These are phyloP conservation scores for Metroxylon sagu DNA, from an alignment of 176 grass and related monocot genomes.

Conservation along the genomic window DNA sequence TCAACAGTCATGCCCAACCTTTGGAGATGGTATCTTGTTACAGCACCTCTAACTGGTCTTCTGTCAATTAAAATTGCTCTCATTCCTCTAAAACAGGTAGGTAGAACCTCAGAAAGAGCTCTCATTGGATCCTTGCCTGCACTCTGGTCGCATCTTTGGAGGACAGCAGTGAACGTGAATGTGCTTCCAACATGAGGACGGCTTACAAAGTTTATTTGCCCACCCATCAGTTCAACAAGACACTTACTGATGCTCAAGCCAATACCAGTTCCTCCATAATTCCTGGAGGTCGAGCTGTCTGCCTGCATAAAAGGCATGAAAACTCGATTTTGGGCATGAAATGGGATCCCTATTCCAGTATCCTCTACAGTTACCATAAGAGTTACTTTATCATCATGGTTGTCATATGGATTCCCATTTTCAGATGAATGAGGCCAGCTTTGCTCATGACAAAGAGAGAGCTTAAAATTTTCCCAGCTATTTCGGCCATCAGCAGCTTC, in stretches of 20 bases:
- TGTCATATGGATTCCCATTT: conserved; percentile 8
- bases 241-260: conserved; percentile 92
- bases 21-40: conserved; percentile 89
- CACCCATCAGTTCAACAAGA: conserved; percentile 78
- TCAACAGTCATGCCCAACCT: conserved; percentile 68
- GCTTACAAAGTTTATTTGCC: conserved; percentile 86
- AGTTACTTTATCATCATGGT: conserved; percentile 49
- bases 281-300: conserved; percentile 90
- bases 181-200: conserved; percentile 72
- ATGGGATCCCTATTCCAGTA: conserved; percentile 88
- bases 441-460: conserved; percentile 46
- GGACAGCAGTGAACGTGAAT: conserved; percentile 72
- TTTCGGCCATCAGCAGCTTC: conserved; percentile 86
- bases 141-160: conserved; percentile 38
- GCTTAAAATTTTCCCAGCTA: conserved; percentile 81
- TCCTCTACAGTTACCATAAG: conserved; percentile 91
- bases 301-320: conserved; percentile 99
- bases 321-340: conserved; percentile 65
- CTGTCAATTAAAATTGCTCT: conserved; percentile 67
- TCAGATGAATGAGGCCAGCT: conserved; percentile 22
- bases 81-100: conserved; percentile 61
- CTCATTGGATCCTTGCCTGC: conserved; percentile 42
- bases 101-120: conserved; percentile 47
- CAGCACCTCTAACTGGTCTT: conserved; percentile 66
- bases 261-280: conserved; percentile 90